Conservation (phyloP, 768 basidiomycete species). For the Aureoboletus auriporus region DNA sequence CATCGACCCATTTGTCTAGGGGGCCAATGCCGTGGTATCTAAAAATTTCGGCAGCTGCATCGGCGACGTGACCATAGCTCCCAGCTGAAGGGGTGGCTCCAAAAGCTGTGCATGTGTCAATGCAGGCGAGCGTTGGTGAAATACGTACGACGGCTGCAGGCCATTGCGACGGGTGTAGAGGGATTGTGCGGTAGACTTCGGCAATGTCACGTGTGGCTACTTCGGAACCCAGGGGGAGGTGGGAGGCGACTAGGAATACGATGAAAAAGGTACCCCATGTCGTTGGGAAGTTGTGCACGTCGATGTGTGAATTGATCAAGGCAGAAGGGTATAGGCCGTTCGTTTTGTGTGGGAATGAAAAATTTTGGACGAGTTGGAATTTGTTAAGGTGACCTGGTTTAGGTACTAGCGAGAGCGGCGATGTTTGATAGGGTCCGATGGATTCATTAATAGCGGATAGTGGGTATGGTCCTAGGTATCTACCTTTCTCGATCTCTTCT, state of each 20-base stretch:
- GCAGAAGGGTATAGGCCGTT: no score
- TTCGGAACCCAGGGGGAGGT: neutral
- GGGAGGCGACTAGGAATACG: neutral
- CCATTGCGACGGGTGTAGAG: neutral
- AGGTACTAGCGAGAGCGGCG: no score
- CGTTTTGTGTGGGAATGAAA: neutral
- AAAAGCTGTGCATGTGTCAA: neutral
- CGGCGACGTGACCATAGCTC: neutral
- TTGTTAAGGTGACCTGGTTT: neutral
- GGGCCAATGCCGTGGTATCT: neutral
- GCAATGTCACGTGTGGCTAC: neutral
- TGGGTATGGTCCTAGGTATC: no score
- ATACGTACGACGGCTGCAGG: neutral
- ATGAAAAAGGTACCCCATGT: neutral
- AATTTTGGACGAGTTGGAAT: neutral
- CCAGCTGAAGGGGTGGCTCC: neutral
- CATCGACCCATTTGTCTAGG: neutral
- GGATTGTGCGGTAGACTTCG: neutral
- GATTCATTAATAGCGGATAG: no score
- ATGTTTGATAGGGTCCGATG: no score
- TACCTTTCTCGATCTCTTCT: no score
- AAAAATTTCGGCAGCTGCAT: constrained; percentile 5
- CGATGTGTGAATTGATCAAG: neutral
- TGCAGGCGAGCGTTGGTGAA: neutral
- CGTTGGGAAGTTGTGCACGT: neutral